Conservation (phyloP, 177 flowering plant genomes). For the Telopea speciosissima region DNA sequence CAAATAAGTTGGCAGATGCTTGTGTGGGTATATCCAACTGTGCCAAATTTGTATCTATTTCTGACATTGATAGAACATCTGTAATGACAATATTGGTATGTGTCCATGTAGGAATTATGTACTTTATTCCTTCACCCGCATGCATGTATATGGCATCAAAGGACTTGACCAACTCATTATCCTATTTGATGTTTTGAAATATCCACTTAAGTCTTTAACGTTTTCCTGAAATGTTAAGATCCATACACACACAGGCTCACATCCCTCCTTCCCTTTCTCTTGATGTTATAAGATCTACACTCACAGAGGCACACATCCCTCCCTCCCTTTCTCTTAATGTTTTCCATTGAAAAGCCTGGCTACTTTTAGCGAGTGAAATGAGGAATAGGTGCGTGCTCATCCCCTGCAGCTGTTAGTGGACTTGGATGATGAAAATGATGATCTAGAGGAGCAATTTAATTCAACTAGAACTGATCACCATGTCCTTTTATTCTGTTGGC, state of each 20-base stretch:
- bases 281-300: too few relatives aligned
- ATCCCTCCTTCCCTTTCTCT: too few relatives aligned
- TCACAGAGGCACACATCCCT: too few relatives aligned
- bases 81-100: not conserved
- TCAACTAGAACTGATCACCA: conserved; percentile 1
- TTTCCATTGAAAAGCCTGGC: not conserved
- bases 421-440: not conserved
- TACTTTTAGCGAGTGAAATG: not conserved
- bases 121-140: not conserved
- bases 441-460: not conserved
- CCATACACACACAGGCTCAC: too few relatives aligned
- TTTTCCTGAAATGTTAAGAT: too few relatives aligned
- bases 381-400: not conserved
- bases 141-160: not conserved
- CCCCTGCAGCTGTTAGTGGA: not conserved
- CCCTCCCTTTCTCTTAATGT: not conserved
- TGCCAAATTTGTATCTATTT: not conserved
- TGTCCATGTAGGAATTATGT: not conserved
- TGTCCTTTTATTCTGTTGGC: conserved; percentile 1
- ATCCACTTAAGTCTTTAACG: too few relatives aligned
- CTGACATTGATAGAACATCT: too few relatives aligned
- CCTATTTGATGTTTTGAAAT: not conserved
- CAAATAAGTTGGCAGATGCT: not conserved
- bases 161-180: not conserved
- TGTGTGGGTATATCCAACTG: not conserved